Evolutionary conservation across 202 grass and related monocot genomes (phyloP), one percentile per base, ranked within the genome.

Genomic region (Dendrocalamus latiflorus): DNA sequence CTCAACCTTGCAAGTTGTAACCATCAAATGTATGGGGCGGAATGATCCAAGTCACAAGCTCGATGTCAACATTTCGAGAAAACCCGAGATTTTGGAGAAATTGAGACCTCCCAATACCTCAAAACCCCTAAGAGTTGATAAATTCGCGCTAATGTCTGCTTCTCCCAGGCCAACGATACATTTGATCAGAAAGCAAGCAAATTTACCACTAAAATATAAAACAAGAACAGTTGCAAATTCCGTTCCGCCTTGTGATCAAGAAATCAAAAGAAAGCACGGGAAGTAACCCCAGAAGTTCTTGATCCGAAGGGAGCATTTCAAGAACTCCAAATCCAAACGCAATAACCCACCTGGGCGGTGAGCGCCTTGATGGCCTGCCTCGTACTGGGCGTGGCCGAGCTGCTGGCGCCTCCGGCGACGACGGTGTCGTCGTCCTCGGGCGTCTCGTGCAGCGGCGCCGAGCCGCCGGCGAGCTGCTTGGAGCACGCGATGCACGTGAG

Each of bases 401-500:
- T 66, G 42, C 28, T 78, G 21, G 13, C 44, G 4, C 68, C 74
- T n/a, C 61, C 75, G 26, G 61, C 79, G 11, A 64, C 9, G 51
- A 43, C 53, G 16, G 28, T 20, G 9, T 81, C 75, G 2, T 82
- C 81, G 2, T 91, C 89, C 44, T 91, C 88, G 12, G 59, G 75
- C 42, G 58, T 65, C 36, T 88, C 80, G 21, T 48, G 76, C 15
- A 87, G 86, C 65, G 85, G 89, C 59, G 80, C 47, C 47, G 72
- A 71, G 10, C 60, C 86, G 45, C 76, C 86, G 14, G 80, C 70
- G 34, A 72, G 89, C 70, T 94, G 89, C 89, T 89, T 91, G 33
- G 92, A 94, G 77, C 92, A 91, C 72, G 86, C 84, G 81, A 94
- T 89, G 92, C 89, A 94, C 43, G 92, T 94, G 66, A 94, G 86